phyloP scores from a whole-genome alignment of 2,329 filamentous ascomycete species.

The Scolecobasidium constrictum region DNA sequence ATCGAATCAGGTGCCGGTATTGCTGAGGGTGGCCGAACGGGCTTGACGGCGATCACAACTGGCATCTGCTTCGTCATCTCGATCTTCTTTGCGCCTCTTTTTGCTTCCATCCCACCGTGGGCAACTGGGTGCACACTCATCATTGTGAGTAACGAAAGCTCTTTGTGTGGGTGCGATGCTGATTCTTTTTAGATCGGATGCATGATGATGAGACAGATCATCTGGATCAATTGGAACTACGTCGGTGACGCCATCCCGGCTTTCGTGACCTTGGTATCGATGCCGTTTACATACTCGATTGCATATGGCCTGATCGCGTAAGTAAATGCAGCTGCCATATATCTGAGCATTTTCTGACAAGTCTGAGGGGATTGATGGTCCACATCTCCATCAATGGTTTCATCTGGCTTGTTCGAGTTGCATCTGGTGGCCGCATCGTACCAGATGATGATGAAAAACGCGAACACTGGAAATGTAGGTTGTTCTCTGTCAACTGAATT shows the following conservation, averaged over 20 bases:
- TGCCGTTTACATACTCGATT: conserved; percentile 84
- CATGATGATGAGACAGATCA: conserved; percentile 62
- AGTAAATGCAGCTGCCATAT: too few relatives aligned
- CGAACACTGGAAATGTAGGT: conserved; percentile 69
- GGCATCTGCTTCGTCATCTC: conserved; percentile 79
- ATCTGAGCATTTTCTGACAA: too few relatives aligned
- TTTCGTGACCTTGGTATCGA: conserved; percentile 71
- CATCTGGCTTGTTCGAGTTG: conserved; percentile 57
- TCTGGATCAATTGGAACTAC: conserved; percentile 84
- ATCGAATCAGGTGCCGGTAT: conserved; percentile 83
- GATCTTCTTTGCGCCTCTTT: conserved; percentile 83
- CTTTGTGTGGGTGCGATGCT: not conserved
- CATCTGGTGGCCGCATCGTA: conserved; percentile 56
- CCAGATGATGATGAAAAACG: conserved; percentile 66
- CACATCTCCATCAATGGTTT: conserved; percentile 65
- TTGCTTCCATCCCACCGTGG: conserved; percentile 81
- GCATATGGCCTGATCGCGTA: conserved; percentile 75
- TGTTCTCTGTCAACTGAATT: too few relatives aligned
- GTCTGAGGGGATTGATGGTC: conserved; percentile 61
- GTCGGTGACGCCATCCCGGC: conserved; percentile 74
- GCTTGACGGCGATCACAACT: conserved; percentile 65
- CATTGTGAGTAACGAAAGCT: conserved; percentile 41
- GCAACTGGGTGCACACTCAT: conserved; percentile 77
- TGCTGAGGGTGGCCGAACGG: conserved; percentile 75
- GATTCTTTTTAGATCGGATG: conserved; percentile 39